Evolutionary conservation across 176 grass and related monocot species (phyloP), one percentile per base, ranked within the genome.

Genomic region (Stipa capillata): DNA sequence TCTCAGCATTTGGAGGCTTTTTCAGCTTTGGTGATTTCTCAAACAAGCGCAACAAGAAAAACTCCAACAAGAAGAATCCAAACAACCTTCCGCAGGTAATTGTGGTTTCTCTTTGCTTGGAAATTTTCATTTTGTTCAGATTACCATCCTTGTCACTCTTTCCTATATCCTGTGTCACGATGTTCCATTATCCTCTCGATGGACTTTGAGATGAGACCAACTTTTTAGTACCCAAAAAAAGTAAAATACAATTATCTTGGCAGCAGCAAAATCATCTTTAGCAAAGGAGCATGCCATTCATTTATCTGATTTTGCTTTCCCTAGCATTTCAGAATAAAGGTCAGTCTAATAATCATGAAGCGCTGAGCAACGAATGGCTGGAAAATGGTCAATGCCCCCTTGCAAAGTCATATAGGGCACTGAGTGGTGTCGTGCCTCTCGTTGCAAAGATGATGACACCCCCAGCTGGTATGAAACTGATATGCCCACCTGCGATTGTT

Each of bases 1-100:
- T 99, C 32, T 95, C 96, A 0, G 86, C 85, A 72, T 95, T 99
- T 75, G 92, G 96, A 75, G 92, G 92, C 0, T 88, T 90, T 82
- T 94, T 94, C 66, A 85, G 88, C 59, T 94, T 94, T 45, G 92
- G 84, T 3, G 84, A 85, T 72, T 91, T 91, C 86, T 88, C 85
- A 36, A 94, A 91, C 33, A 91, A 89, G 76, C 86, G 73, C 80
- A 91, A 94, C 44, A 91, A 84, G 80, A 83, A 88, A 40, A 85
- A 81, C 43, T 70, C 61, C 6, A 88, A 88, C 87, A 84, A 89
- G 75, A 89, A 89, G 82, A 84, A 89, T n/a, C 82, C 78, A 66
- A 82, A 76, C 73, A 91, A 76, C 82, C 73, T 82, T 37, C 88
- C 88, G 39, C 83, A 88, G 92, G 88, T 91, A 87, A 58, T 43